Conservation (phyloP, 2,329 filamentous ascomycete species). For the Colletotrichum theobromicola region DNA sequence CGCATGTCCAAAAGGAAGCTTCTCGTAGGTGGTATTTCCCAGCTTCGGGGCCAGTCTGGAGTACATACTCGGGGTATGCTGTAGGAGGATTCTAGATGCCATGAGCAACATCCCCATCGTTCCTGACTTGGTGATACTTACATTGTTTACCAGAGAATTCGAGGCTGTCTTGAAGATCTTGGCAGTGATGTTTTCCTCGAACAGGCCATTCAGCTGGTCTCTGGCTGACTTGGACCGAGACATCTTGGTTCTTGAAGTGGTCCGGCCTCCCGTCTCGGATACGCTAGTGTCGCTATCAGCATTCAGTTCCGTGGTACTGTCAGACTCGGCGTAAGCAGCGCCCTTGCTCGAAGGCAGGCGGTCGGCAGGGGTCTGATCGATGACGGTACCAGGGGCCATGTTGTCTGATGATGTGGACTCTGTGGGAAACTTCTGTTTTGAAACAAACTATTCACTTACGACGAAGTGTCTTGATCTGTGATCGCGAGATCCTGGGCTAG, state of each 20-base stretch:
- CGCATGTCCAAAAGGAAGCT: slow-evolving; percentile 38
- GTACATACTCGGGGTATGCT: slow-evolving; percentile 25
- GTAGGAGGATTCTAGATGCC: slow-evolving; percentile 13
- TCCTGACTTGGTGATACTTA: background rate
- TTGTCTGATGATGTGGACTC: background rate
- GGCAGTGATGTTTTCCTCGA: slow-evolving; percentile 23
- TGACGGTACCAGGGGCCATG: background rate
- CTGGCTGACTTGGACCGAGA: background rate
- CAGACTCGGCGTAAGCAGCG: background rate
- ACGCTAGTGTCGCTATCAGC: slow-evolving; percentile 11
- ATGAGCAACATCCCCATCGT: background rate
- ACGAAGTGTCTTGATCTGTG: background rate
- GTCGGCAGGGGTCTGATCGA: background rate
- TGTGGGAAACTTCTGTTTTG: background rate
- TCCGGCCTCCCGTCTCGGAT: background rate
- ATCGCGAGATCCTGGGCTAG: background rate
- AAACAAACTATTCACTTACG: background rate
- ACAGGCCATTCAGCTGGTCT: slow-evolving; percentile 11
- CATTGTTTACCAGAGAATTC: slow-evolving; percentile 18
- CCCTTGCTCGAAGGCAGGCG: background rate
- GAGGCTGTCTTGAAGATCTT: slow-evolving; percentile 24
- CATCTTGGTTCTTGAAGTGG: background rate
- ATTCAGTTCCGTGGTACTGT: slow-evolving; percentile 6
- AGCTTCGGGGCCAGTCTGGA: slow-evolving; percentile 19
- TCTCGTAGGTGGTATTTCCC: slow-evolving; percentile 22